Evolutionary conservation across 164 flowering plant genomes (phyloP).

Genomic region (Tetrastigma voinierianum): DNA sequence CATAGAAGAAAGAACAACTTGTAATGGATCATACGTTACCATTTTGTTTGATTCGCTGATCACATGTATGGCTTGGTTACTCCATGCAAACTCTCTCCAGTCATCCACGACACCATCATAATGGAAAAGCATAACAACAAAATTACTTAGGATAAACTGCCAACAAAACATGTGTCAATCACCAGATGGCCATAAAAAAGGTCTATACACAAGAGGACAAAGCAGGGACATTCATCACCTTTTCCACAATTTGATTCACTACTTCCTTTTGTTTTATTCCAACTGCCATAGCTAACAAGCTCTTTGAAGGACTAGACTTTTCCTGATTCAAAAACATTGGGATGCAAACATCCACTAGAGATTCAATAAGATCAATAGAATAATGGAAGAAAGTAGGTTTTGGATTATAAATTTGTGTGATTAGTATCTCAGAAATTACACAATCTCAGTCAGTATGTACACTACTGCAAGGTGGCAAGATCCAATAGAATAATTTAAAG

Average conservation of each 20-base stretch:
- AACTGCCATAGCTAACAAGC: conserved; percentile 76
- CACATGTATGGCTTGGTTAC: conserved; percentile 60
- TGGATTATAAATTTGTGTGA: too few relatives aligned
- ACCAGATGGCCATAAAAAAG: neutral
- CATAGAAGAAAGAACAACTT: neutral
- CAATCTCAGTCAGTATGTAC: too few relatives aligned
- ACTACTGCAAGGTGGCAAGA: neutral
- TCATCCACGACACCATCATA: conserved; percentile 78
- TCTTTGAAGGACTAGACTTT: conserved; percentile 34
- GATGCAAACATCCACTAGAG: neutral
- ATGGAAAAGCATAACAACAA: conserved; percentile 82
- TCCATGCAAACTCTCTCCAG: conserved; percentile 76
- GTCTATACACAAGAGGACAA: neutral
- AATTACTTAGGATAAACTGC: conserved; percentile 67
- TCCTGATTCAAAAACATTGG: conserved; percentile 25
- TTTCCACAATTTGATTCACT: conserved; percentile 62
- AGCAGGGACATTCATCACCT: conserved; percentile 38
- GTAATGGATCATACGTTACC: conserved; percentile 33
- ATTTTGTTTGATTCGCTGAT: conserved; percentile 83
- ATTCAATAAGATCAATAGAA: neutral
- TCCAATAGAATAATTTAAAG: neutral
- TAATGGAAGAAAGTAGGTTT: too few relatives aligned
- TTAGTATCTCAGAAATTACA: too few relatives aligned
- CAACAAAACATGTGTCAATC: conserved; percentile 7
- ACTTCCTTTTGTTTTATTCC: conserved; percentile 75